Conservation (phyloP, 2,329 filamentous ascomycete species). For the Thermothelomyces thermophilus region DNA sequence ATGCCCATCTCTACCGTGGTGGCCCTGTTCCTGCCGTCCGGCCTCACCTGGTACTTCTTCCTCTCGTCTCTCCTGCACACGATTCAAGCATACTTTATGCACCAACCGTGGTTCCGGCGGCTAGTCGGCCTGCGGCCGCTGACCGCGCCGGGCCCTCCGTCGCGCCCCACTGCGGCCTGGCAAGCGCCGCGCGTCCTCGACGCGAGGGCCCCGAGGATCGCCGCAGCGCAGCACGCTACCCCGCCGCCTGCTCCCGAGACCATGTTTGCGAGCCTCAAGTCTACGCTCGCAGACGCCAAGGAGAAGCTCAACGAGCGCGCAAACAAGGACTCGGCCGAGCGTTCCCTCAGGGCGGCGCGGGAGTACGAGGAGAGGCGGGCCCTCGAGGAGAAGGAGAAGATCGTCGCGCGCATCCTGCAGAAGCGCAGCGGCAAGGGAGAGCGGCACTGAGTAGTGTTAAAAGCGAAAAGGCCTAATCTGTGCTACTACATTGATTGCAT, state of each 20-base stretch:
- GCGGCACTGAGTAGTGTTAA: slow-evolving; percentile 1
- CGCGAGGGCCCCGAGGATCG: slow-evolving; percentile 15
- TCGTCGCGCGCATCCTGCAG: slow-evolving; percentile 15
- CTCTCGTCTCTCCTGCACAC: slow-evolving; percentile 33
- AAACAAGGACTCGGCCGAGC: slow-evolving; percentile 10
- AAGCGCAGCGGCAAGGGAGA: slow-evolving; percentile 11
- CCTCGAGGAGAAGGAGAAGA: slow-evolving; percentile 25
- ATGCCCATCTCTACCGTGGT: slow-evolving; percentile 33
- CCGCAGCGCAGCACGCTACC: neutral
- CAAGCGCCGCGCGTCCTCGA: slow-evolving; percentile 30
- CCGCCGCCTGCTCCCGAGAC: slow-evolving; percentile 6
- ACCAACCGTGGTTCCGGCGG: slow-evolving; percentile 33
- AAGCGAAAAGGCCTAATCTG: neutral
- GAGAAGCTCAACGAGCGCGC: slow-evolving; percentile 19
- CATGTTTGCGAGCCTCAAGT: slow-evolving; percentile 18
- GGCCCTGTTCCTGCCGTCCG: slow-evolving; percentile 41
- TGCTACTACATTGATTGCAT: slow-evolving; percentile 1
- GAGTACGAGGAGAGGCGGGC: slow-evolving; percentile 28
- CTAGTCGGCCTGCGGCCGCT: slow-evolving; percentile 34
- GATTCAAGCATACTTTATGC: slow-evolving; percentile 40
- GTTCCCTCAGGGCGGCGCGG: slow-evolving; percentile 17
- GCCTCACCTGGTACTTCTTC: slow-evolving; percentile 58
- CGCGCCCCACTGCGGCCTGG: slow-evolving; percentile 19
- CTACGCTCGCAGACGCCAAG: slow-evolving; percentile 12
- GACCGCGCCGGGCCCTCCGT: neutral